Evolutionary conservation across 495 filamentous ascomycete genomes (phyloP).

Genomic region (Lindgomyces ingoldianus): DNA sequence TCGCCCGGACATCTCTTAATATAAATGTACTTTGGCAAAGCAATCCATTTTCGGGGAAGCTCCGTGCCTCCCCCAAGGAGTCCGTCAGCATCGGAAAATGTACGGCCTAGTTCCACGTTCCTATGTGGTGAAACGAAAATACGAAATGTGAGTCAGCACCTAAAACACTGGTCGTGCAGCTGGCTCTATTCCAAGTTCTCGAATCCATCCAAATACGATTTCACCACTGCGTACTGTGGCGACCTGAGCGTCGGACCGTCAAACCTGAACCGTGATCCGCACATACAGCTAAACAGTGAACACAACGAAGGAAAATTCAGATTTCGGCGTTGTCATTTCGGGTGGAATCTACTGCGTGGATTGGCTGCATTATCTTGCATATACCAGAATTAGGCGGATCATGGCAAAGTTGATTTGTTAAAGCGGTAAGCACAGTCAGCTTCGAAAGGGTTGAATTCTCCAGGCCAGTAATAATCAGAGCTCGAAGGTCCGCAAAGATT

Average conservation of each 20-base stretch:
- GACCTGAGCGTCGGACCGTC: neutral
- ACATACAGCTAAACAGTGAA: too few relatives aligned
- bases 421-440: too few relatives aligned
- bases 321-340: too few relatives aligned
- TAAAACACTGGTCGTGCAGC: neutral
- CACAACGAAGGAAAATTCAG: too few relatives aligned
- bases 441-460: too few relatives aligned
- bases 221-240: neutral
- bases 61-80: neutral
- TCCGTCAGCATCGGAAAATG: neutral
- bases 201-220: neutral
- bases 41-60: neutral
- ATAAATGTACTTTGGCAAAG: neutral
- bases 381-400: too few relatives aligned
- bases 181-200: neutral
- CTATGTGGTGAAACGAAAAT: neutral
- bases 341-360: too few relatives aligned
- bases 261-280: too few relatives aligned
- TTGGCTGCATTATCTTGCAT: too few relatives aligned
- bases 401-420: too few relatives aligned
- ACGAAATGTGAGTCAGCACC: neutral
- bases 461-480: too few relatives aligned
- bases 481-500: too few relatives aligned
- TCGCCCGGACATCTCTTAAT: neutral
- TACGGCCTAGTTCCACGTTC: neutral